These are phyloP conservation scores for Metarhizium sp. DNA, from an alignment of 2,329 filamentous ascomycete genomes.

Conservation along the genomic window DNA sequence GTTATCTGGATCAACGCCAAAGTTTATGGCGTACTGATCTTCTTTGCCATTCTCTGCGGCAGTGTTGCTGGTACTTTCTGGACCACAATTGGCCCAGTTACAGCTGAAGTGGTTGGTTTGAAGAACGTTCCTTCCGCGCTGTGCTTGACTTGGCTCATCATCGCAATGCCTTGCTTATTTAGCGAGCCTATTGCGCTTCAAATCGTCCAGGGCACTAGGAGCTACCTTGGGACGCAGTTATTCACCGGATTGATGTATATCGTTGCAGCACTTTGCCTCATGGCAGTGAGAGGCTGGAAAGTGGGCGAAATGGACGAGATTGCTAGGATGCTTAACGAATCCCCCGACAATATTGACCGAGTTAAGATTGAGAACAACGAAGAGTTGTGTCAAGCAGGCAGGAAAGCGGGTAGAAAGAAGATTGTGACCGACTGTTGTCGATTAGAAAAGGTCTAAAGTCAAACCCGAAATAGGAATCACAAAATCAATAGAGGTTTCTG, in stretches of 20 bases:
- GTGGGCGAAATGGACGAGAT: constrained; percentile 25
- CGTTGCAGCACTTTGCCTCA: constrained; percentile 27
- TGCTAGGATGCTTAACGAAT: constrained; percentile 19
- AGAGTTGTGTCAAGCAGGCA: constrained; percentile 18
- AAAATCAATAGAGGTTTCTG: background rate
- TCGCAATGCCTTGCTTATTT: constrained; percentile 63
- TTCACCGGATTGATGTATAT: constrained; percentile 55
- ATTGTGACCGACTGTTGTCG: constrained; percentile 24
- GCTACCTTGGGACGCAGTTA: constrained; percentile 44
- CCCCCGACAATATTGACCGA: constrained; percentile 18
- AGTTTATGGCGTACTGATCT: constrained; percentile 54
- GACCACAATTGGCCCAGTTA: constrained; percentile 59
- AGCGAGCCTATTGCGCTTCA: constrained; percentile 54
- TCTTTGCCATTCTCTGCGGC: constrained; percentile 65
- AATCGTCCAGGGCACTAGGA: constrained; percentile 33
- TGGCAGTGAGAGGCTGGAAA: constrained; percentile 28
- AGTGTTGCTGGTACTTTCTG: constrained; percentile 63
- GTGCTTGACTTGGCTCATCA: constrained; percentile 61
- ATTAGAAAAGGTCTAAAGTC: constrained; percentile 15
- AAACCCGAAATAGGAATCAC: too few species aligned
- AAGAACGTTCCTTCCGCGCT: constrained; percentile 57
- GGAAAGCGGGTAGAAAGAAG: constrained; percentile 19
- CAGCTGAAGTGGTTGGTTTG: constrained; percentile 65
- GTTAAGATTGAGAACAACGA: constrained; percentile 22
- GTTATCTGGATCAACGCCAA: constrained; percentile 64